Conservation (phyloP, 2,329 filamentous ascomycete genomes). For the Penicillium italicum region DNA sequence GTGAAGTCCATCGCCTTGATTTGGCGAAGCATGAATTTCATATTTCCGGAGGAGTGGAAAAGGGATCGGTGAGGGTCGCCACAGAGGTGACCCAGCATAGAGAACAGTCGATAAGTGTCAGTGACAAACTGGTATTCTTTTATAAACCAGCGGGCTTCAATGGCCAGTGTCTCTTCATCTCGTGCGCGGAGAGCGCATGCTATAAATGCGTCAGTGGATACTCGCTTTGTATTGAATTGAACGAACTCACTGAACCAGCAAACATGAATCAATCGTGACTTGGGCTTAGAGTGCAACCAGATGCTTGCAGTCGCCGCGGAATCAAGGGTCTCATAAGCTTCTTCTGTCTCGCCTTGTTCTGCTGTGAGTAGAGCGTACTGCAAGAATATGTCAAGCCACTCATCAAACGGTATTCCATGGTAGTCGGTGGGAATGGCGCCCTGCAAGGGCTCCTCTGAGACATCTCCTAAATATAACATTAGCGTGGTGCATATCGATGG, state of each 20-base stretch:
- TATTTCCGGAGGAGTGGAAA: constrained; percentile 75
- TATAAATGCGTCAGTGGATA: constrained; percentile 31
- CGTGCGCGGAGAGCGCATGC: constrained; percentile 78
- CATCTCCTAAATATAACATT: constrained; percentile 19
- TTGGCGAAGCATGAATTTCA: constrained; percentile 88
- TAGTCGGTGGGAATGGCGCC: constrained; percentile 54
- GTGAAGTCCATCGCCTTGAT: constrained; percentile 84
- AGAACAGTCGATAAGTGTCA: constrained; percentile 80
- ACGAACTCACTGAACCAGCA: constrained; percentile 64
- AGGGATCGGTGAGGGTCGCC: constrained; percentile 58
- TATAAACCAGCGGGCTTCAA: constrained; percentile 78
- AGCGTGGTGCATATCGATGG: constrained; percentile 4
- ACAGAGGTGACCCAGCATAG: constrained; percentile 70
- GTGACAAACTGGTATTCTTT: constrained; percentile 74
- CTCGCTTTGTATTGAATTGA: background rate
- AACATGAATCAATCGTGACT: constrained; percentile 69
- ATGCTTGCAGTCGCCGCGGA: constrained; percentile 76
- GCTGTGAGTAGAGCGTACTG: constrained; percentile 79
- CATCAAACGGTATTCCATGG: constrained; percentile 73
- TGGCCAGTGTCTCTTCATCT: constrained; percentile 71
- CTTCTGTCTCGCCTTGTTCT: constrained; percentile 60
- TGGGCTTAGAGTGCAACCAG: constrained; percentile 67
- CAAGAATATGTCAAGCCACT: constrained; percentile 87
- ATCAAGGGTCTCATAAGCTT: constrained; percentile 76
- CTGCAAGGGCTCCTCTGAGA: constrained; percentile 26